Percentiles rank a stretch among this genome's conserved stretches.
These are phyloP conservation scores for Saccharomyces hybrid DNA, from an alignment of 1,139 yeast genomes.

Conservation along the genomic window DNA sequence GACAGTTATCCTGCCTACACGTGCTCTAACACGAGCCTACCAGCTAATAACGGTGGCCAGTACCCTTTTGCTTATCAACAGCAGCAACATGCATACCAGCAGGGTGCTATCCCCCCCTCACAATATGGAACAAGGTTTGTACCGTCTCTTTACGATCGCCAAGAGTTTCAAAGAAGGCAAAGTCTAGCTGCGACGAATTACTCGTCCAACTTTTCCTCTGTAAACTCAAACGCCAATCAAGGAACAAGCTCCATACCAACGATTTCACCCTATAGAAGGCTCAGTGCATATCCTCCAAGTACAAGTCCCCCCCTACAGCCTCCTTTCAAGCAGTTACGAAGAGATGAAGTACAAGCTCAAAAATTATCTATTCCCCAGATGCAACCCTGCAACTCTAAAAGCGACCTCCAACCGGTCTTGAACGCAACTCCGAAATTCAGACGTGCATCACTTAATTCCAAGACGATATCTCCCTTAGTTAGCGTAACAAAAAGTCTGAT, in stretches of 20 bases:
- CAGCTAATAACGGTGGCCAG: constrained; percentile 8
- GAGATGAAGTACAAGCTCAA: constrained; percentile 13
- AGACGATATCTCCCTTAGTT: constrained; percentile 73
- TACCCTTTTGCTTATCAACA: constrained; percentile 9
- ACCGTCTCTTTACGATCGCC: constrained; percentile 15
- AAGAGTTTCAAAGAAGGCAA: constrained; percentile 36
- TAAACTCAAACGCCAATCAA: background rate
- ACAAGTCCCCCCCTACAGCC: constrained; percentile 19
- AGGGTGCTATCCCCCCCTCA: constrained; percentile 2
- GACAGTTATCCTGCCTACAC: constrained; percentile 24
- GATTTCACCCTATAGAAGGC: constrained; percentile 22
- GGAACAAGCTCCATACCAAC: constrained; percentile 6
- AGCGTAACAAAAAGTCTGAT: constrained; percentile 76
- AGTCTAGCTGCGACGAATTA: constrained; percentile 26
- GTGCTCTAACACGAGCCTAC: background rate
- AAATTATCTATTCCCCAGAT: constrained; percentile 23
- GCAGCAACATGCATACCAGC: constrained; percentile 12
- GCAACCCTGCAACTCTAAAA: constrained; percentile 18
- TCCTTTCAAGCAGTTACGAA: constrained; percentile 19
- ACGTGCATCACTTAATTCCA: constrained; percentile 70
- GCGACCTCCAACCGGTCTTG: constrained; percentile 57
- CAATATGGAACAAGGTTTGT: constrained; percentile 6
- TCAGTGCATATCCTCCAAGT: constrained; percentile 28
- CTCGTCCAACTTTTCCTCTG: background rate
- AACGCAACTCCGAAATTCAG: constrained; percentile 69